Conservation (phyloP, 805 yeast species). For the Candida khao-thaluensis region DNA sequence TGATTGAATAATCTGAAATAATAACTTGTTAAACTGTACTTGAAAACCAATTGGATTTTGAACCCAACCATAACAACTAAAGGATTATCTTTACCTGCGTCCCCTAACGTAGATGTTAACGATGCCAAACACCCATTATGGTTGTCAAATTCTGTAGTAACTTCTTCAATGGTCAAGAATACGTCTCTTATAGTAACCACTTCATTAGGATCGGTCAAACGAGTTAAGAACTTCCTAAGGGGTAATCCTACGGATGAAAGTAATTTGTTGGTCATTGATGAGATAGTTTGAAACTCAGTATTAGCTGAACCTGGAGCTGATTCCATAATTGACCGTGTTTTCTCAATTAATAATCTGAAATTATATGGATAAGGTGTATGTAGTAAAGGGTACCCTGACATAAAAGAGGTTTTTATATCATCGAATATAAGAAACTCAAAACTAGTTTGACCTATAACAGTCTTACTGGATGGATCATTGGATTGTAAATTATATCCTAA, state of each 20-base stretch:
- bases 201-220: constrained; percentile 1
- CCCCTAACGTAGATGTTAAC: too few relatives aligned
- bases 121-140: too few relatives aligned
- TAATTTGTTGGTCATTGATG: too few relatives aligned
- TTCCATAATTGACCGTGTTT: too few relatives aligned
- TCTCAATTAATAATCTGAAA: background rate
- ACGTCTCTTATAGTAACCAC: constrained; percentile 3
- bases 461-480: too few relatives aligned
- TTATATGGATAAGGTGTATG: background rate
- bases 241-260: background rate
- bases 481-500: constrained; percentile 47
- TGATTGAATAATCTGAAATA: constrained; percentile 17
- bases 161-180: background rate
- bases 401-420: background rate
- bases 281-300: too few relatives aligned
- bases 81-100: too few relatives aligned
- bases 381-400: constrained; percentile 6
- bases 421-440: background rate
- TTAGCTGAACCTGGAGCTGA: too few relatives aligned
- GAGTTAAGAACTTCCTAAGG: background rate
- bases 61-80: too few relatives aligned
- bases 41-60: constrained; percentile 3
- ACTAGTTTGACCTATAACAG: background rate
- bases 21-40: background rate
- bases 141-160: background rate